Base-by-base conservation (phyloP, 2,329 filamentous ascomycete species). In the Ophiostoma tasmaniense region DNA sequence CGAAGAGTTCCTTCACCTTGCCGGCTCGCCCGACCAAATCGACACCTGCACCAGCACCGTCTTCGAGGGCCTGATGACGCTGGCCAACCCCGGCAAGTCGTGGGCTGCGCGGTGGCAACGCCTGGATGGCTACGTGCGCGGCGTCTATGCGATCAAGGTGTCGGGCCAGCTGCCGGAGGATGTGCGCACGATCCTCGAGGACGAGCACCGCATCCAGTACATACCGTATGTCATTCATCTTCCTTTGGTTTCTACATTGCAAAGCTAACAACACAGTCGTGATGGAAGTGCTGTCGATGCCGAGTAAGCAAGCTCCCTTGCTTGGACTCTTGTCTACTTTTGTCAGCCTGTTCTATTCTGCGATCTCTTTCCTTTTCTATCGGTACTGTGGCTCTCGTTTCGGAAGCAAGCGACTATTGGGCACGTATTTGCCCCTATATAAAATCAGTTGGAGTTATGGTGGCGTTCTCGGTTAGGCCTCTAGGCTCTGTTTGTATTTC, bases 61-160 rank as follows among this genome's bases (percentile, higher is more conserved):
- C 73, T 99, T 95, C 77, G 95, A 99, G 79, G 95, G 95, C 65
- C 81, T 97, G 73, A 92, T 98, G 77, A 88, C 91, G 55, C 85
- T 98, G 50, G 87, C 89, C 65, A 89, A 97, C 77, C 93, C 93
- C n/a, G 81, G 81, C 61, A 86, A 84, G 73, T 96, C 91, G 75
- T 99, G 95, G 95, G 92, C 98, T 66, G 93, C 94, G n/a, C 91
- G 92, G 77, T 98, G 93, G 90, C 93, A 98, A 83, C 87, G 95
- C 10, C 81, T 99, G 70, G 92, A 97, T 77, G 87, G 87, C 68
- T 98, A 96, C 78, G 90, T 95, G 67, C 86, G 88, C 20, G 95
- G 95, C 68, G 89, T 96, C 70, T 99, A 99, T 80, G 95, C 95
- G 22, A 91, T 93, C 69, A 97, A 98, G 81, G 95, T 99, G 30